phyloP scores from a whole-genome alignment of 2,329 filamentous ascomycete species.

The Elsinoe arachidis region DNA sequence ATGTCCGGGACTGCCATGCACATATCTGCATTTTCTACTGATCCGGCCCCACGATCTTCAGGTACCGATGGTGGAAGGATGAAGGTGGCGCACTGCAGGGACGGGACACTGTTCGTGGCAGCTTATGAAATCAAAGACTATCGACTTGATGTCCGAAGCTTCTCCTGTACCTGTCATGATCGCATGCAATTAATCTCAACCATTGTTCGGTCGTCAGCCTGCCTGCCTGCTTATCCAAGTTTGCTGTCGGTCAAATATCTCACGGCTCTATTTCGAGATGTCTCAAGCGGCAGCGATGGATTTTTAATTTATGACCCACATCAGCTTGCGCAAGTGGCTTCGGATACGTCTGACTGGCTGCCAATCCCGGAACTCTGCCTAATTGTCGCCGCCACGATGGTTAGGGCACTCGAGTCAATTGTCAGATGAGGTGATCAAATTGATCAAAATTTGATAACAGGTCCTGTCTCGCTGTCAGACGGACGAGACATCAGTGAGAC shows the following conservation, averaged over 20 bases:
- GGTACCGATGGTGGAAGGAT: slow-evolving; percentile 1
- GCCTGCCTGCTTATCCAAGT: not conserved
- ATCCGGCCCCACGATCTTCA: slow-evolving; percentile 6
- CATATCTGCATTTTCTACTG: not conserved
- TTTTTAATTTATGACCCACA: not conserved
- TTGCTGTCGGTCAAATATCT: not conserved
- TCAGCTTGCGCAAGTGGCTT: slow-evolving; percentile 10
- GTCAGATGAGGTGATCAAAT: not conserved
- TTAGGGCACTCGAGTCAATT: not conserved
- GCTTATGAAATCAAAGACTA: not conserved
- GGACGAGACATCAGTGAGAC: not conserved
- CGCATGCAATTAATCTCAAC: not conserved
- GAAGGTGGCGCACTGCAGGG: slow-evolving; percentile 6
- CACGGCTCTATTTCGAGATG: not conserved
- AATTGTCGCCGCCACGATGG: not conserved
- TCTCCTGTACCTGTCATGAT: not conserved
- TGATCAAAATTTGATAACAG: not conserved
- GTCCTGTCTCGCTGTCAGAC: not conserved
- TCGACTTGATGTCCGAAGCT: not conserved
- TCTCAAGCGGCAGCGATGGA: not conserved
- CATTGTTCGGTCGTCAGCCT: not conserved
- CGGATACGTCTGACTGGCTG: not conserved
- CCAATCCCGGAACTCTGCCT: not conserved
- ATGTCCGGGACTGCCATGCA: not conserved
- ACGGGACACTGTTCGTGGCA: not conserved